Conservation (phyloP, 805 yeast species). For the Yarrowia sp. region DNA sequence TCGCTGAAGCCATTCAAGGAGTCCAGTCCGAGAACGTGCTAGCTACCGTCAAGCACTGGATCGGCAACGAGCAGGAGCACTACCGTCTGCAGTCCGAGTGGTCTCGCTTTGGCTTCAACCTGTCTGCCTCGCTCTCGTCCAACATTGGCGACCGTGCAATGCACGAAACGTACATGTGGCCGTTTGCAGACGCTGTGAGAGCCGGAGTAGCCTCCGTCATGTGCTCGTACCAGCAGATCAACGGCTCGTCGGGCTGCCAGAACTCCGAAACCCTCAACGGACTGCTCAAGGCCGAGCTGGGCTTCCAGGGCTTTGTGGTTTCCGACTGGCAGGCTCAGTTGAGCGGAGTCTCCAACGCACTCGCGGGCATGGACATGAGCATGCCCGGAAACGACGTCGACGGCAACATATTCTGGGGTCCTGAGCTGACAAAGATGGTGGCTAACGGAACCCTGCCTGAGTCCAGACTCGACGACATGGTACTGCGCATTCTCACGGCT, state of each 20-base stretch:
- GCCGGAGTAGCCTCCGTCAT: neutral
- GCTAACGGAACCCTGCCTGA: neutral
- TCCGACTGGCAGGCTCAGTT: neutral
- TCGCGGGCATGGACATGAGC: neutral
- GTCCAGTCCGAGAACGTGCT: neutral
- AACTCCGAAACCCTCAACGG: neutral
- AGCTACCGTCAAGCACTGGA: neutral
- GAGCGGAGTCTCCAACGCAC: neutral
- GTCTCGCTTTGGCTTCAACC: neutral
- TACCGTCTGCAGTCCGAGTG: neutral
- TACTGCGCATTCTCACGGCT: neutral
- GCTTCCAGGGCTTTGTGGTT: neutral
- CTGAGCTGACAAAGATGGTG: neutral
- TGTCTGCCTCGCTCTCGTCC: neutral
- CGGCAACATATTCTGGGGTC: neutral
- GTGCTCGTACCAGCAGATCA: neutral
- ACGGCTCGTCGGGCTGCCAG: neutral
- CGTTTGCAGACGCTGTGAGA: neutral
- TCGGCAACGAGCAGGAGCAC: slow-evolving; percentile 5
- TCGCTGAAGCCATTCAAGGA: neutral
- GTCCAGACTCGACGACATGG: slow-evolving; percentile 1
- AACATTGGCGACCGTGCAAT: neutral
- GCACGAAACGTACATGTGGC: neutral
- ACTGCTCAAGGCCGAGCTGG: neutral
- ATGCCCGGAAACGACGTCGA: neutral